A percentile compares a stretch with the other conserved stretches of the same genome.
These are phyloP conservation scores for Passalora sequoiae DNA, from an alignment of 2,329 filamentous ascomycete genomes.

Conservation along the genomic window DNA sequence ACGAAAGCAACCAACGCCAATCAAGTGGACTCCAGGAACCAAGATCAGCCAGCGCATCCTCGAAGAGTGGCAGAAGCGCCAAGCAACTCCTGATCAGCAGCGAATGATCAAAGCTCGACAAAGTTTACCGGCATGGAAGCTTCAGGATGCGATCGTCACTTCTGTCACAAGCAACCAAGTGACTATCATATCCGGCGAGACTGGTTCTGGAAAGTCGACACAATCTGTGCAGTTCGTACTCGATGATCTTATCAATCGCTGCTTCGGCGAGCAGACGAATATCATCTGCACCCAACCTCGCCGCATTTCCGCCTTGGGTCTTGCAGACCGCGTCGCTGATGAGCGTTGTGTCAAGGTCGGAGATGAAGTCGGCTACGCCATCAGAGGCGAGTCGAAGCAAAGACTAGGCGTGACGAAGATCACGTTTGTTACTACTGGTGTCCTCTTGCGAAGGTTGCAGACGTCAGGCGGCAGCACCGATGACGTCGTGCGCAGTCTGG, in stretches of 20 bases:
- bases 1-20: conserved; percentile 46
- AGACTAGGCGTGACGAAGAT: conserved; percentile 71
- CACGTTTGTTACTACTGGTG: conserved; percentile 93
- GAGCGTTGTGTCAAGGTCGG: conserved; percentile 79
- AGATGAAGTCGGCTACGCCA: conserved; percentile 84
- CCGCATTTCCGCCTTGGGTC: conserved; percentile 85
- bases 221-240: conserved; percentile 95
- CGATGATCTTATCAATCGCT: conserved; percentile 76
- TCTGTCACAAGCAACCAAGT: conserved; percentile 76
- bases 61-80: conserved; percentile 63
- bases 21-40: conserved; percentile 59
- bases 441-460: conserved; percentile 83
- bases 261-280: conserved; percentile 71
- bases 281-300: conserved; percentile 95
- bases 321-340: conserved; percentile 90
- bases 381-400: conserved; percentile 80
- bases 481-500: conserved; percentile 73
- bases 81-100: conserved; percentile 60
- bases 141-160: conserved; percentile 68
- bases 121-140: conserved; percentile 79
- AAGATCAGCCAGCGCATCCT: conserved; percentile 55
- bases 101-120: conserved; percentile 70
- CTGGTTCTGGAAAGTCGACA: conserved; percentile 92
- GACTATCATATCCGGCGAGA: conserved; percentile 95
- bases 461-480: conserved; percentile 75